Evolutionary conservation across 108 stramenopile species (phyloP), one percentile per base, ranked within the genome.

Genomic region (Fistulifera solaris): DNA sequence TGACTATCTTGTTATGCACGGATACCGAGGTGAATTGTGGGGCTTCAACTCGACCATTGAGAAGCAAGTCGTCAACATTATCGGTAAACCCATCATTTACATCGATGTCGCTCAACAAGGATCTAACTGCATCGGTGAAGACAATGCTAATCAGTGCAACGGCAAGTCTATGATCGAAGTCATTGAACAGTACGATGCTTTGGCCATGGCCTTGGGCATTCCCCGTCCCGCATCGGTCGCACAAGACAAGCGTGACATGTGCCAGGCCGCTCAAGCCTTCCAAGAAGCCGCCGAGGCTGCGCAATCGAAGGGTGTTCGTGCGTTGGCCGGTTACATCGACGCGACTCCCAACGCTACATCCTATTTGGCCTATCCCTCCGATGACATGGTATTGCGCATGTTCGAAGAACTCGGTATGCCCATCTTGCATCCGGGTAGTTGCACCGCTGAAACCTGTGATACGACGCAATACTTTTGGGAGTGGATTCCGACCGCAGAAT

Each of bases 351-450:
- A 8, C 8, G 31, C 31, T 8, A 35, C 8, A 8, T 35, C 31
- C 6, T 62, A 54, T 40, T 43, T 53, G 13, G 61, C 61, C 0
- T 24, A 54, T 62, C 61, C 59, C 1, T 14, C 39, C 40, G 40
- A 53, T 54, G 61, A 62, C 26, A 53, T 62, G 61, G 61, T 62
- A 12, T 25, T 62, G 24, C 52, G 61, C 17, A 62, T 62, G 61
- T 42, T 62, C 15, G 61, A 62, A 54, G 61, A 62, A 54, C 52
- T 62, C 3, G 61, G 61, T 2, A 42, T 53, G 40, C 61, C 61
- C 14, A 15, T 62, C 17, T 21, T 62, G 15, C 61, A 62, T 26
- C 44, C 44, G 5, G 44, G 44, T 10, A 35, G 31, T 35, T 35
- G 31, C 31, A 35, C 31, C 6, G 44, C 17, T 21, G 44, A 7